Conservation (phyloP, 306 rosid genomes). For the Quercus gilva region DNA sequence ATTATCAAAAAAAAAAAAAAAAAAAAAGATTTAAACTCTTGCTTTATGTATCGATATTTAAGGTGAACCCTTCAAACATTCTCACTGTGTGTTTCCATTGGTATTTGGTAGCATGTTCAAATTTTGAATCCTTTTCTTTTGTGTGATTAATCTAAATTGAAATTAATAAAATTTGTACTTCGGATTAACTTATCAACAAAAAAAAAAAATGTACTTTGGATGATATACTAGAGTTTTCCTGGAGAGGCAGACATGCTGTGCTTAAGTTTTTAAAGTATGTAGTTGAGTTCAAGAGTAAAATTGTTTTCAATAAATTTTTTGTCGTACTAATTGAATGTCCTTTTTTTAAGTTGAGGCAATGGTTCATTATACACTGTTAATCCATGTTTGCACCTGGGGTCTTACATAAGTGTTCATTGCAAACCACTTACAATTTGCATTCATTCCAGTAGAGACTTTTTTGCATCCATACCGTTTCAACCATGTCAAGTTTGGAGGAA, state of each 20-base stretch:
- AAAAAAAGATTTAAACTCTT: too few relatives aligned
- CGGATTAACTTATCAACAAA: too few relatives aligned
- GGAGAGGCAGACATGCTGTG: not conserved
- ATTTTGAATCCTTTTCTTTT: not conserved
- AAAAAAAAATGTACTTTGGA: not conserved
- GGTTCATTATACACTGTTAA: not conserved
- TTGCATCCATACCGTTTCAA: conserved; percentile 28
- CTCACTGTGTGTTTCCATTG: not conserved
- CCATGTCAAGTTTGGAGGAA: conserved; percentile 92
- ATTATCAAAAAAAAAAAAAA: too few relatives aligned
- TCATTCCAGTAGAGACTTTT: conserved; percentile 21
- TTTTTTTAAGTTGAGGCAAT: not conserved
- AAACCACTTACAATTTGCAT: conserved; percentile 19
- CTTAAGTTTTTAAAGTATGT: not conserved
- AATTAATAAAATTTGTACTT: too few relatives aligned
- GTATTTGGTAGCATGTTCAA: not conserved
- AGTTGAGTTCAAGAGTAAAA: not conserved
- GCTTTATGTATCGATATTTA: too few relatives aligned
- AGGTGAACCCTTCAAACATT: too few relatives aligned
- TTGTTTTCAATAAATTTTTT: too few relatives aligned
- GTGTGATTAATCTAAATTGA: not conserved
- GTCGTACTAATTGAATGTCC: not conserved
- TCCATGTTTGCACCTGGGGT: not conserved
- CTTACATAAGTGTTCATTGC: not conserved
- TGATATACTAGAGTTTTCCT: not conserved